Conservation (phyloP, 192 early-diverging fungal genomes). For the Coemansia biformis region DNA sequence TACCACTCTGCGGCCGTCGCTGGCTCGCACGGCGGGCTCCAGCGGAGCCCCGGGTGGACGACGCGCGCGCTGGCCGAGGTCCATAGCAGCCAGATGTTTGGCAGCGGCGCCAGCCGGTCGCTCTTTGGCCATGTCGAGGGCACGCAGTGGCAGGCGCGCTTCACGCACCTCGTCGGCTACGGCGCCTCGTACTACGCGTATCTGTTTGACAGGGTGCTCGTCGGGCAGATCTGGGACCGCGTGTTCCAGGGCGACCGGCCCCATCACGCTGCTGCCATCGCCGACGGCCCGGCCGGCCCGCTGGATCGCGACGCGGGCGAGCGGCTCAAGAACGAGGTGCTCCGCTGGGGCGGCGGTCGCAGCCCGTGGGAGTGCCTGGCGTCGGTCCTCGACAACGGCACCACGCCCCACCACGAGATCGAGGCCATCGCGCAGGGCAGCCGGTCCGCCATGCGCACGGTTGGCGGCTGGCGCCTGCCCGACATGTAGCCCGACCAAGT, state of each 20-base stretch:
- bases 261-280: not conserved
- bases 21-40: too few species aligned
- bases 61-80: slow-evolving; percentile 56
- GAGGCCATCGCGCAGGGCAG: slow-evolving; percentile 56
- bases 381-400: slow-evolving; percentile 55
- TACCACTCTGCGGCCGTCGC: slow-evolving; percentile 61
- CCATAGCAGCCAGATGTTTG: slow-evolving; percentile 50
- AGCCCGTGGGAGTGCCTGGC: slow-evolving; percentile 83
- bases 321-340: slow-evolving; percentile 64
- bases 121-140: slow-evolving; percentile 65
- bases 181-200: slow-evolving; percentile 95
- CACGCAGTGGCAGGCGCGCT: slow-evolving; percentile 86
- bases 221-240: slow-evolving; percentile 66
- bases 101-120: slow-evolving; percentile 37
- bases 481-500: slow-evolving; percentile 23
- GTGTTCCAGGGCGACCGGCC: slow-evolving; percentile 55
- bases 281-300: slow-evolving; percentile 30
- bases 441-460: slow-evolving; percentile 60
- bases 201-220: slow-evolving; percentile 79
- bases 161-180: slow-evolving; percentile 87
- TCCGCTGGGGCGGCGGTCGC: slow-evolving; percentile 89
- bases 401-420: slow-evolving; percentile 16
- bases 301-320: slow-evolving; percentile 61
- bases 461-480: slow-evolving; percentile 65
- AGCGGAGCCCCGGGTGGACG: slow-evolving; percentile 20